A percentile compares a stretch with the other conserved stretches of the same genome.
These are phyloP conservation scores for Lentinula guzmanii DNA, from an alignment of 768 basidiomycete species.

Conservation along the genomic window DNA sequence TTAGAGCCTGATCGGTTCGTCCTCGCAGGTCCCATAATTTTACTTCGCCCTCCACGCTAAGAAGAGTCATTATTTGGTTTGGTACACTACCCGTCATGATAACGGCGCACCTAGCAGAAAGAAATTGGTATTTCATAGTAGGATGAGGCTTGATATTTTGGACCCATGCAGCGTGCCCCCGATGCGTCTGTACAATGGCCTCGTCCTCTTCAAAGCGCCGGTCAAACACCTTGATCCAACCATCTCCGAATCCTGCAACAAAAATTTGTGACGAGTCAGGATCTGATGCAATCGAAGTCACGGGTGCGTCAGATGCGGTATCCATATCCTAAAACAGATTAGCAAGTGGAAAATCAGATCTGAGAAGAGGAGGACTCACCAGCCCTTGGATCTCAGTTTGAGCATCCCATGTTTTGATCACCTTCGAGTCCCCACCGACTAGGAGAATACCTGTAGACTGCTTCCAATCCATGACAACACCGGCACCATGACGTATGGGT, in stretches of 20 bases:
- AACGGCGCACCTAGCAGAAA: slow-evolving; percentile 76
- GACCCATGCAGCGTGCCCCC: slow-evolving; percentile 80
- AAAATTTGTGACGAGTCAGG: slow-evolving; percentile 71
- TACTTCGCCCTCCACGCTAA: slow-evolving; percentile 82
- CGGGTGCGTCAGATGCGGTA: slow-evolving; percentile 85
- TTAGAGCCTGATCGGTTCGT: slow-evolving; percentile 44
- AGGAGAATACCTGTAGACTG: slow-evolving; percentile 80
- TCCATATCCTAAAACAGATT: slow-evolving; percentile 62
- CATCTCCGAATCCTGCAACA: slow-evolving; percentile 90
- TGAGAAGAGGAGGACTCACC: slow-evolving; percentile 34
- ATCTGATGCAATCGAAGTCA: slow-evolving; percentile 82
- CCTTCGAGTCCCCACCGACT: slow-evolving; percentile 87
- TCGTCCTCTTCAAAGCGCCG: slow-evolving; percentile 80
- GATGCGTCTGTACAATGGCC: slow-evolving; percentile 73
- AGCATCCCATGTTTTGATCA: slow-evolving; percentile 93
- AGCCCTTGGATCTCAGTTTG: slow-evolving; percentile 75
- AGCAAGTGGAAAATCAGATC: not conserved
- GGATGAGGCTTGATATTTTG: slow-evolving; percentile 88
- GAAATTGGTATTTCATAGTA: slow-evolving; percentile 56
- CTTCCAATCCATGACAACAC: slow-evolving; percentile 91
- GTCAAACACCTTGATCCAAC: slow-evolving; percentile 85
- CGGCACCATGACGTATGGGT: slow-evolving; percentile 69
- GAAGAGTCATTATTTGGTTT: not conserved
- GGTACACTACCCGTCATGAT: not conserved
- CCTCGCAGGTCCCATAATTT: slow-evolving; percentile 88